Evolutionary conservation across 1,284 basidiomycete species (phyloP), one percentile per base, ranked within the genome.

Genomic region (Ceratobasidium theobromae): DNA sequence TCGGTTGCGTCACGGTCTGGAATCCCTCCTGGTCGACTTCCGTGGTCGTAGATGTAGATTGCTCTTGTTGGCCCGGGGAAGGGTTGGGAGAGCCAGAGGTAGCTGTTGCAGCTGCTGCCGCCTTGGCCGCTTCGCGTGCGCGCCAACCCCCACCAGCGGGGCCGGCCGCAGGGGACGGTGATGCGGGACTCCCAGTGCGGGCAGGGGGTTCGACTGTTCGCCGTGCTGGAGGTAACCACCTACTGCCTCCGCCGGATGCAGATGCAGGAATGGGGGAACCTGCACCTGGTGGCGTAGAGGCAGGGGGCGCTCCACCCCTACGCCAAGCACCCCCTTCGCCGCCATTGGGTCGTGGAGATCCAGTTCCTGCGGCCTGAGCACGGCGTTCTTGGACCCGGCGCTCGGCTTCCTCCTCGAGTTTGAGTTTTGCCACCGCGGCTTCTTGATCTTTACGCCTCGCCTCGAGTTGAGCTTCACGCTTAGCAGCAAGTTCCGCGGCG

Each of bases 331-430:
- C 55, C 23, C 33, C 45, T 25, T 57, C 62, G 8, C 33, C 45
- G 16, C 57, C 57, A 27, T 53, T 53, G 30, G 58, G 40, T 58
- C 32, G 54, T 21, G 60, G 48, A 23, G 60, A 60, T 1, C n/a
- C 32, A 5, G 23, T 35, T 16, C 45, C 40, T 4, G 41, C 55
- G 46, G 69, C 72, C n/a, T 70, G 70, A 21, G 65, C 54, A 12
- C 69, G 28, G 33, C 74, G 70, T 68, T 76, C 76, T 8, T 71
- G 72, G 27, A 76, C 74, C 40, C 84, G 83, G 14, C 81, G 81
- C 72, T 85, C 82, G 0, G 91, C 91, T 72, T 94, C 93, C 60
- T 91, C 89, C 74, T 94, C 93, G 68, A 89, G 84, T 73, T 88
- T 89, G 86, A 53, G 74, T 40, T 79, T 72, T 14, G 80, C 82